Percentiles rank a stretch among this genome's conserved stretches.
Evolutionary conservation across 257 asterid species (phyloP).

Genomic region (Nicotiana undulata): DNA sequence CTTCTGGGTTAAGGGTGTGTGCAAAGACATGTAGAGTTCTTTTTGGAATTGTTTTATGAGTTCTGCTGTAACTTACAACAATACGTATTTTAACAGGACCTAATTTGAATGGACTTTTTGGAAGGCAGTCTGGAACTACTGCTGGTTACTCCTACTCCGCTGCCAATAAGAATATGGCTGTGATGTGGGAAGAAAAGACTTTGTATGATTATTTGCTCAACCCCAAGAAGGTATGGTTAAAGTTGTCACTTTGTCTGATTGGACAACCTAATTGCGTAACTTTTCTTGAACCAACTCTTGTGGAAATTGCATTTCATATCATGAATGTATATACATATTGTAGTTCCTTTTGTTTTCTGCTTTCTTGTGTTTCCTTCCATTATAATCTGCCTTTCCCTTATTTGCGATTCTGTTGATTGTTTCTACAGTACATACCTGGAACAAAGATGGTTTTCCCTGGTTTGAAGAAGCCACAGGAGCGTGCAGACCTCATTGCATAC

Average conservation of each 20-base stretch:
- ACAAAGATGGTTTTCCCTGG: slow-evolving; percentile 97
- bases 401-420: not conserved
- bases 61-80: not conserved
- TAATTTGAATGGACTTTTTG: slow-evolving; percentile 82
- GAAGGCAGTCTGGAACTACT: slow-evolving; percentile 84
- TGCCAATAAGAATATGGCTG: slow-evolving; percentile 84
- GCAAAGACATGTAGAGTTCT: not conserved
- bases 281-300: not conserved
- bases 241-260: not conserved
- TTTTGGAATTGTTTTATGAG: not conserved
- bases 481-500: slow-evolving; percentile 72
- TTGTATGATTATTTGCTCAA: slow-evolving; percentile 82
- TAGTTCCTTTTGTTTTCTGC: not conserved
- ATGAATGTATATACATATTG: not conserved
- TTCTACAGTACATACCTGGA: slow-evolving; percentile 80
- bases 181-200: slow-evolving; percentile 68
- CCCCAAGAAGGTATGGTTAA: slow-evolving; percentile 56
- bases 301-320: not conserved
- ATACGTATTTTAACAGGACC: slow-evolving; percentile 60
- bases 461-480: slow-evolving; percentile 83
- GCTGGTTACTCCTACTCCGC: slow-evolving; percentile 83
- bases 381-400: not conserved
- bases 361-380: not conserved
- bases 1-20: not conserved
- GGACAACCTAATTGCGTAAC: not conserved